phyloP scores from a whole-genome alignment of 495 filamentous ascomycete genomes.

The Polyplosphaeria fusca region DNA sequence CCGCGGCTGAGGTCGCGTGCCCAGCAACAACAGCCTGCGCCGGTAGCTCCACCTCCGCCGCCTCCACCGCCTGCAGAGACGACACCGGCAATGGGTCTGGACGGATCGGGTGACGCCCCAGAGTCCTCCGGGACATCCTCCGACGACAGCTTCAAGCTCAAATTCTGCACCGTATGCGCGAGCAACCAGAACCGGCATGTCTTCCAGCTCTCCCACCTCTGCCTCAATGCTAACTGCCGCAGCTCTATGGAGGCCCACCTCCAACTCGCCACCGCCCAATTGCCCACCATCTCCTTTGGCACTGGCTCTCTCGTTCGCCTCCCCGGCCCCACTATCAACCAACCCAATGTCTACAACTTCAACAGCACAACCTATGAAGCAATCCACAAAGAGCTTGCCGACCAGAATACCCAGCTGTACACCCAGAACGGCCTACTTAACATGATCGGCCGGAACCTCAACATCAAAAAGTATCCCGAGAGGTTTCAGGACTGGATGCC shows the following conservation, averaged over 20 bases:
- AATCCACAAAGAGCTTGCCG: slow-evolving; percentile 84
- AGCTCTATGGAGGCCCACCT: slow-evolving; percentile 98
- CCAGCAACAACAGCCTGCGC: slow-evolving; percentile 38
- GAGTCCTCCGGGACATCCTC: slow-evolving; percentile 30
- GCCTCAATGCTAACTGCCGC: slow-evolving; percentile 12
- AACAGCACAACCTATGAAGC: slow-evolving; percentile 87
- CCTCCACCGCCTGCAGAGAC: slow-evolving; percentile 51
- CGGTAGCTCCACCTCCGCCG: slow-evolving; percentile 47
- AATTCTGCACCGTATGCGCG: slow-evolving; percentile 97
- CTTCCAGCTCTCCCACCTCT: not conserved
- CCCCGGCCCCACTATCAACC: slow-evolving; percentile 82
- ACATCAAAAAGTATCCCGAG: slow-evolving; percentile 92
- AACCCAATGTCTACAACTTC: slow-evolving; percentile 97
- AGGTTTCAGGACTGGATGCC: slow-evolving; percentile 98
- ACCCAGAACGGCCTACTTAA: slow-evolving; percentile 86
- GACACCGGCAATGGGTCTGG: slow-evolving; percentile 34
- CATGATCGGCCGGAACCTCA: slow-evolving; percentile 90
- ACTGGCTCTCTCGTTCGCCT: slow-evolving; percentile 93
- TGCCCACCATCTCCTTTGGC: slow-evolving; percentile 95
- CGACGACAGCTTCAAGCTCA: slow-evolving; percentile 64
- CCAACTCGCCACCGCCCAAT: slow-evolving; percentile 76
- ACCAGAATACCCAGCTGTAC: slow-evolving; percentile 86
- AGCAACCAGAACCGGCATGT: slow-evolving; percentile 89
- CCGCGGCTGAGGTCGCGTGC: slow-evolving; percentile 49
- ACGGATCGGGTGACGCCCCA: slow-evolving; percentile 50